Evolutionary conservation across 2,329 filamentous ascomycete species (phyloP).

Genomic region (Aspergillus neotritici): DNA sequence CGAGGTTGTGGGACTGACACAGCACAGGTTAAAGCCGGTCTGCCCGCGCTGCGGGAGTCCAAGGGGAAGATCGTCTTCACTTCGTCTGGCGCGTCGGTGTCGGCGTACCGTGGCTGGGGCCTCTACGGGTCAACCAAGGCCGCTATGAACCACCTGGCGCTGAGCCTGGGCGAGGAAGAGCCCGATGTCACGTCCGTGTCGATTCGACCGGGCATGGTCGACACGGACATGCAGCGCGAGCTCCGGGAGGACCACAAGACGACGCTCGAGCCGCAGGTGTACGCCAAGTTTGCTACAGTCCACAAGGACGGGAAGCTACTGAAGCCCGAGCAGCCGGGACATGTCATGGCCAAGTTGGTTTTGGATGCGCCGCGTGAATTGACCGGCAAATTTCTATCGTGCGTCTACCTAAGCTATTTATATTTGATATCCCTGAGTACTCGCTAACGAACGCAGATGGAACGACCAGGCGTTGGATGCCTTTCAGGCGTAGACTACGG

Average conservation of each 20-base stretch:
- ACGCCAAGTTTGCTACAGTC: slow-evolving; percentile 61
- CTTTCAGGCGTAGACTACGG: slow-evolving; percentile 36
- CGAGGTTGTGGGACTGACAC: background rate
- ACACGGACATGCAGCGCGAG: slow-evolving; percentile 44
- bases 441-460: slow-evolving; percentile 38
- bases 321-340: slow-evolving; percentile 74
- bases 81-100: slow-evolving; percentile 30
- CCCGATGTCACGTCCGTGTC: slow-evolving; percentile 24
- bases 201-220: slow-evolving; percentile 30
- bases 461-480: slow-evolving; percentile 38
- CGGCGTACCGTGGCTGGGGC: slow-evolving; percentile 31
- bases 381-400: slow-evolving; percentile 65
- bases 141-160: slow-evolving; percentile 30
- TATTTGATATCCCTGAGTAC: slow-evolving; percentile 3
- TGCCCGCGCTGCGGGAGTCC: slow-evolving; percentile 28
- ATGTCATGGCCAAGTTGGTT: slow-evolving; percentile 77
- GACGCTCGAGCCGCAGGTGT: slow-evolving; percentile 54
- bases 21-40: slow-evolving; percentile 25
- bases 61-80: slow-evolving; percentile 35
- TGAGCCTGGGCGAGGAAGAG: slow-evolving; percentile 27
- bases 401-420: slow-evolving; percentile 13
- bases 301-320: slow-evolving; percentile 68
- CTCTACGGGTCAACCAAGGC: slow-evolving; percentile 35
- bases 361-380: slow-evolving; percentile 60
- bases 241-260: slow-evolving; percentile 66